Conservation (phyloP, 2,329 filamentous ascomycete species). For the Penicillium sp. region DNA sequence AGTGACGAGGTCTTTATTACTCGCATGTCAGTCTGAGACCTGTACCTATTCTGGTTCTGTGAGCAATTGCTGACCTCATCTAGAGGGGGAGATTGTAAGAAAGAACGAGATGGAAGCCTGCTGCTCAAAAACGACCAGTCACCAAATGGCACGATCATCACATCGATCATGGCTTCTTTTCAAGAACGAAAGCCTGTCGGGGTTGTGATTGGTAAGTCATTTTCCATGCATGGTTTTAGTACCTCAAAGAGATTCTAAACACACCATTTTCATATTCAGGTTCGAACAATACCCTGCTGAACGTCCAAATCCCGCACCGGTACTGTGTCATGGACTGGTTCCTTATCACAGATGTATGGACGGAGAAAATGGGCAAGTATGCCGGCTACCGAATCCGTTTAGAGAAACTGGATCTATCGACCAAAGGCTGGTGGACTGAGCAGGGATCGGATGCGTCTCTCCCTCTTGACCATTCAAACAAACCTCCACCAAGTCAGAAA, state of each 20-base stretch:
- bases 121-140: slow-evolving; percentile 56
- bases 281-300: slow-evolving; percentile 53
- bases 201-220: slow-evolving; percentile 56
- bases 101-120: slow-evolving; percentile 52
- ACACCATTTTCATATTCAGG: slow-evolving; percentile 45
- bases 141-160: slow-evolving; percentile 42
- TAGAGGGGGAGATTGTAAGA: slow-evolving; percentile 59
- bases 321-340: slow-evolving; percentile 73
- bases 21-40: slow-evolving; percentile 54
- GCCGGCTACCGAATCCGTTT: slow-evolving; percentile 63
- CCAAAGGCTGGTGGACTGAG: slow-evolving; percentile 63
- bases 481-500: slow-evolving; percentile 20
- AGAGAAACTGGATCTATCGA: slow-evolving; percentile 61
- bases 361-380: slow-evolving; percentile 55
- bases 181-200: slow-evolving; percentile 58
- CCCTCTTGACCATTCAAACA: slow-evolving; percentile 36
- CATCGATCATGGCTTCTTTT: slow-evolving; percentile 44
- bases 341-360: slow-evolving; percentile 70
- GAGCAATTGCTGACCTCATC: slow-evolving; percentile 21
- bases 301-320: slow-evolving; percentile 57
- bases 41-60: background rate
- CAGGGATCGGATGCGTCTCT: slow-evolving; percentile 23
- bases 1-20: slow-evolving; percentile 66
- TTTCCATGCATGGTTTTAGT: no score
- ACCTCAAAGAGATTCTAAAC: no score